Base-by-base conservation (phyloP, 495 filamentous ascomycete genomes). In the Penicillium soppii region DNA sequence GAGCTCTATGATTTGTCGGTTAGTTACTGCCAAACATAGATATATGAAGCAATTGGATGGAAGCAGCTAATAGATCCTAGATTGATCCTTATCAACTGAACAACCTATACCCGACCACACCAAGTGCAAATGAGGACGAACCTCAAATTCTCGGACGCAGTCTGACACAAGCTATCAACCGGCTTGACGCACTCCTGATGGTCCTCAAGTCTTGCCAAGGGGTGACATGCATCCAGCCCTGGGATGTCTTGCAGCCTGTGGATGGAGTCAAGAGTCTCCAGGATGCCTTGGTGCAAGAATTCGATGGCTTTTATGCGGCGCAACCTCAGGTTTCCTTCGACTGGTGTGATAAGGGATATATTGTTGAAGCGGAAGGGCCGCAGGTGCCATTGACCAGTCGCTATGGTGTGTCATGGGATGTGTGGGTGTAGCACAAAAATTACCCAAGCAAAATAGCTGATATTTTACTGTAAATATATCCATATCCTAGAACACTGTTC, bases 191-290 rank as follows among this genome's bases (percentile, higher is more conserved):
- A 1, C 67, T 87, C 2, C 70, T 87, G 1, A 71, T 87, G 21
- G 81, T 87, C 3, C 67, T 85, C 26, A 87, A 88, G 59, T 82
- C 81, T 3, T 88, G 85, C 69, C 75, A 82, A 53, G 76, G 73
- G 3, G 45, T 52, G 26, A 77, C 76, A 0, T 87, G 84, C 54
- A 71, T 76, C 9, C 42, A 75, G 7, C 85, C 85, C 0, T 88
- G 84, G 85, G 54, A 69, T 36, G 71, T 74, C 1, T 70, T 87
- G 0, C 84, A 87, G 33, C 81, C 81, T 0, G 61, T 59, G 0
- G 77, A 76, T 3, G 69, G 61, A 3, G 72, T 75, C 12, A 32
- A 42, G 9, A 68, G 51, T 29, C 54, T 79, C 0, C 43, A 41
- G 0, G 71, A 75, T 32, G 74, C 75, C 15, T 39, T 89, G 12